Evolutionary conservation across 768 basidiomycete species (phyloP).

Genomic region (Boletus huronensis): DNA sequence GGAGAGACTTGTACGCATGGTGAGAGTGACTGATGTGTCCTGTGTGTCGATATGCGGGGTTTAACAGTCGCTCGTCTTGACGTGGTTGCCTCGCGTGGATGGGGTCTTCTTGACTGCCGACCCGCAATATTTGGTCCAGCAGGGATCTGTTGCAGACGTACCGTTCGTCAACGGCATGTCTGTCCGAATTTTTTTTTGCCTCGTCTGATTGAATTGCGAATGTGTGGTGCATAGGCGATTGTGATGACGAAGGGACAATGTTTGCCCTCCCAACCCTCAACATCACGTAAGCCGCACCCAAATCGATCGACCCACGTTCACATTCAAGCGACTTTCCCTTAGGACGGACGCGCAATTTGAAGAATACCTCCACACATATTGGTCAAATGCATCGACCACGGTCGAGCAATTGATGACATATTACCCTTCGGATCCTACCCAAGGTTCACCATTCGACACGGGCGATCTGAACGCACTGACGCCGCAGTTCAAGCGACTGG

Average conservation of each 20-base stretch:
- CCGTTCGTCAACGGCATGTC: slow-evolving; percentile 9
- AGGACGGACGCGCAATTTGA: slow-evolving; percentile 27
- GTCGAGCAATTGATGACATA: slow-evolving; percentile 25
- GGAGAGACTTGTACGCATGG: neutral
- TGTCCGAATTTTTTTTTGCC: neutral
- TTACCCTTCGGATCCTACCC: slow-evolving; percentile 39
- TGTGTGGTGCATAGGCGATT: slow-evolving; percentile 26
- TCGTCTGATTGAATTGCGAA: neutral
- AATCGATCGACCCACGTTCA: neutral
- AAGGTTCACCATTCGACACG: slow-evolving; percentile 55
- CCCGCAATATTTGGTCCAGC: slow-evolving; percentile 31
- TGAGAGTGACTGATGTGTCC: neutral
- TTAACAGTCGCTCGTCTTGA: slow-evolving; percentile 24
- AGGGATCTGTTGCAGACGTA: slow-evolving; percentile 34
- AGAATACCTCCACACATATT: slow-evolving; percentile 31
- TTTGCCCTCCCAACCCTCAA: slow-evolving; percentile 48
- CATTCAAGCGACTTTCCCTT: neutral
- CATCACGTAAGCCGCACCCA: slow-evolving; percentile 38
- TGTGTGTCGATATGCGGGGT: neutral
- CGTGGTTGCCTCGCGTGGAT: slow-evolving; percentile 40
- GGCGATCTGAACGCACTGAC: slow-evolving; percentile 40
- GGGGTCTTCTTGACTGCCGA: slow-evolving; percentile 35
- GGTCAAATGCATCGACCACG: slow-evolving; percentile 25
- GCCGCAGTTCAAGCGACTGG: slow-evolving; percentile 49
- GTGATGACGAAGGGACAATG: slow-evolving; percentile 42